phyloP scores from a whole-genome alignment of 2,329 filamentous ascomycete species.

The Aspergillus sp. region DNA sequence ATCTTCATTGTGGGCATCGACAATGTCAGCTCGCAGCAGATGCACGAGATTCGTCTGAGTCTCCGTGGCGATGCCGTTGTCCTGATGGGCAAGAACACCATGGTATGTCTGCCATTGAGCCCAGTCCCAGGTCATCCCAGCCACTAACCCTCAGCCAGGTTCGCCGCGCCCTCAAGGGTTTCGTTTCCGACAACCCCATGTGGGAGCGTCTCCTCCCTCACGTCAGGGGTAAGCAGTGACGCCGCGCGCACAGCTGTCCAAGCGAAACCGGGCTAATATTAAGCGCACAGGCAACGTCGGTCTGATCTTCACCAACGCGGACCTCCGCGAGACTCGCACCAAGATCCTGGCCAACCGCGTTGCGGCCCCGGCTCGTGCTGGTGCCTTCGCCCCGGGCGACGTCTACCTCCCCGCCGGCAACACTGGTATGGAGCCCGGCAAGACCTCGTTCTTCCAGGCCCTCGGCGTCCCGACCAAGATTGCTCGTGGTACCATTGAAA shows the following conservation, averaged over 20 bases:
- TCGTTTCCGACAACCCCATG: constrained; percentile 82
- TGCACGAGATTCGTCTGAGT: constrained; percentile 97
- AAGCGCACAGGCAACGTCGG: constrained; percentile 68
- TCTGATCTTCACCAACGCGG: constrained; percentile 98
- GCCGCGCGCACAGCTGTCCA: neutral
- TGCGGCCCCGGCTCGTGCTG: constrained; percentile 92
- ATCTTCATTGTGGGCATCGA: constrained; percentile 96
- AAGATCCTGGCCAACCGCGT: constrained; percentile 96
- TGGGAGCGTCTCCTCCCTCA: constrained; percentile 95
- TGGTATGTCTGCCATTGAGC: constrained; percentile 51
- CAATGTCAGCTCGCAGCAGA: constrained; percentile 99
- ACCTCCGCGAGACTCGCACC: constrained; percentile 85
- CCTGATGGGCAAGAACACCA: constrained; percentile 99
- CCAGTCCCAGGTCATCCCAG: neutral
- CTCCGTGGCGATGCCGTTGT: constrained; percentile 90
- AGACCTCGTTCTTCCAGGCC: constrained; percentile 99
- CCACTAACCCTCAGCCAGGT: constrained; percentile 45
- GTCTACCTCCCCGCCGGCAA: constrained; percentile 96
- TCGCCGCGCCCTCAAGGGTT: constrained; percentile 94
- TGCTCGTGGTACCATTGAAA: constrained; percentile 99
- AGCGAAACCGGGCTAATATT: constrained; percentile 2
- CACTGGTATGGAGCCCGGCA: constrained; percentile 99
- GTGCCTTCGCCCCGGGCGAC: constrained; percentile 86
- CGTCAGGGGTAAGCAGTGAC: constrained; percentile 59
- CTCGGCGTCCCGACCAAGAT: constrained; percentile 99